phyloP scores from a whole-genome alignment of 345 rosid genomes.

The Anacardium occidentale region DNA sequence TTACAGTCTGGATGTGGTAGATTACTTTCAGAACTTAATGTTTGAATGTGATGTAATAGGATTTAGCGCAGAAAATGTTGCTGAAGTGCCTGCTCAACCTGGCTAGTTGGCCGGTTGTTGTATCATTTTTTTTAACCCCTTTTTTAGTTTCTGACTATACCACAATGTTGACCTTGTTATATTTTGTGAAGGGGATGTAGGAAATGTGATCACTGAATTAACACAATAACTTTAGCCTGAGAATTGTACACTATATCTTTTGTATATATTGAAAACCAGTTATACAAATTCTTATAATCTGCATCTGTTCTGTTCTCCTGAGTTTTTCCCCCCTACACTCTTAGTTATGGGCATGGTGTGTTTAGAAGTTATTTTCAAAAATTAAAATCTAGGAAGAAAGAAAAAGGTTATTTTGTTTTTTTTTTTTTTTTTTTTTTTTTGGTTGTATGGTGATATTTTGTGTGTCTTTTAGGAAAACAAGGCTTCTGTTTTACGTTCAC shows the following conservation, averaged over 20 bases:
- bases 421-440: too few species aligned
- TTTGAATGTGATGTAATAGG: conserved; percentile 42
- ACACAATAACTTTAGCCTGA: not conserved
- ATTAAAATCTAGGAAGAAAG: too few species aligned
- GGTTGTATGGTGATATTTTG: too few species aligned
- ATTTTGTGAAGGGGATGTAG: conserved; percentile 21
- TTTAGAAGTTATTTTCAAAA: not conserved
- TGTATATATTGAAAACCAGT: conserved; percentile 16
- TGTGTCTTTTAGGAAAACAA: too few species aligned
- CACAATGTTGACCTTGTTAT: not conserved
- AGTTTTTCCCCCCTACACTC: too few species aligned
- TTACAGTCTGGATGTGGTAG: conserved; percentile 32
- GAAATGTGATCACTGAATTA: conserved; percentile 7
- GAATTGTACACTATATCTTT: conserved; percentile 21
- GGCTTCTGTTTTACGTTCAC: too few species aligned
- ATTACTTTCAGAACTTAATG: conserved; percentile 27
- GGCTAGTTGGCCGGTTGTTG: conserved; percentile 34
- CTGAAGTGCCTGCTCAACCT: conserved; percentile 29
- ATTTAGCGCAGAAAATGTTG: conserved; percentile 33
- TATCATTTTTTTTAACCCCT: conserved; percentile 17
- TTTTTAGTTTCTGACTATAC: conserved; percentile 7
- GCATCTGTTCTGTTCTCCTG: not conserved
- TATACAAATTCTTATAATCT: not conserved
- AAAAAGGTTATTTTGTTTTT: too few species aligned
- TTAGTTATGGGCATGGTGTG: not conserved